Evolutionary conservation across 2,329 filamentous ascomycete species (phyloP), one percentile per base, ranked within the genome.

Genomic region (Alternaria gaisen): DNA sequence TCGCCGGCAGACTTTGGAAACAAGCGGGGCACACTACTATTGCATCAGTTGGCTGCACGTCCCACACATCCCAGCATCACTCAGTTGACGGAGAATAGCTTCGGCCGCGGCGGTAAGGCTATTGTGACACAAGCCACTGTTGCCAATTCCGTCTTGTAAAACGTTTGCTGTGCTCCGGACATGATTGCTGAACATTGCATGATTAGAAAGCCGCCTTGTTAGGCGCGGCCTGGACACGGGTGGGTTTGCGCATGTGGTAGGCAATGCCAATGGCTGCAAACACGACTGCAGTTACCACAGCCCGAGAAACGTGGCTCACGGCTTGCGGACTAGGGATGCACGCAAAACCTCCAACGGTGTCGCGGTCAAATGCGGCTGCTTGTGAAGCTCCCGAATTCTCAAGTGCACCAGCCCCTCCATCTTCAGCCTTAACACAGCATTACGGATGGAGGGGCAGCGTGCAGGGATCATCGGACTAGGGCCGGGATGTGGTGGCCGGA

Each of bases 1-100:
- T 65, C 69, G 71, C 71, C 70, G 70, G 72, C 70, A 72, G 70
- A 69, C 71, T 74, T 70, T 72, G 71, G 70, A 72, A 69, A 61
- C 60, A 66, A 68, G 71, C 65, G 74, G 68, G 72, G 74, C 70
- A 72, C 70, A 67, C 60, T 62, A 64, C 61, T 41, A 65, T 70
- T 68, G 67, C 68, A 68, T 71, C 67, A 69, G 65, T 65, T 20
- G 61, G 59, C 67, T 67, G 66, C 68, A 65, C 65, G 65, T 65
- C 56, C 66, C 69, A 62, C 44, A 53, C 36, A 57, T 57, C 41
- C 58, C 58, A 60, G 53, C 58, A 60, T 52, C 46, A 47, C 47
- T 28, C 40, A 46, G 55, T 24, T 56, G 32, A 56, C 57, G 55
- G 59, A 59, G 50, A 30, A 62, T 55, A 46, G 58, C 53, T 52